Evolutionary conservation across 768 basidiomycete species (phyloP), one percentile per base, ranked within the genome.

Genomic region (Cystobasidiopsis lactophilus): DNA sequence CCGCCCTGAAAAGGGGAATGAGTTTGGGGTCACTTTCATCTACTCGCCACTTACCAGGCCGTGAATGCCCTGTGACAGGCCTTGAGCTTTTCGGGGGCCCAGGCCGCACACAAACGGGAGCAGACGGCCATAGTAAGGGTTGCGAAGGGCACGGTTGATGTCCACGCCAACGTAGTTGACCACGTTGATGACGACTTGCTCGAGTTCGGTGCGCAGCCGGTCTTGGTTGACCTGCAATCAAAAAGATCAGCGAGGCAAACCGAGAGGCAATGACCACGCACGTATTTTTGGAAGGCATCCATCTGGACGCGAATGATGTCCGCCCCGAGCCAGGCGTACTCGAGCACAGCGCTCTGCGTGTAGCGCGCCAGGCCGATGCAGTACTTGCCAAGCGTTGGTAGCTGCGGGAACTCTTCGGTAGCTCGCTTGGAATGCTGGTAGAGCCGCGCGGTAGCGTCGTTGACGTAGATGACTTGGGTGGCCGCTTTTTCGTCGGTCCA

Each of bases 151-250:
- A 29, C 81, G 80, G 65, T 98, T 96, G 70, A 98, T 82, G 65
- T 96, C 89, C 41, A 96, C 88, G 29, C 93, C 93, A 56, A 89
- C 79, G 62, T 77, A 78, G 67, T 89, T 95, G 52, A 83, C 80
- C 26, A 84, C 72, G 65, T 95, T 89, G 52, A 93, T 84, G 35
- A 98, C 69, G 26, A 76, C 79, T 38, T 84, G 78, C 65, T 98
- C 93, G 38, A 93, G 75, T 0, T 79, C 76, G 4, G 72, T 66
- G 45, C 85, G 66, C 14, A 95, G 69, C 64, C 91, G 93, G 60
- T 93, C 89, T 57, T 70, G 72, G 0, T 89, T 78, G 39, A 96
- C 73, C 86, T 95, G 54, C n/a, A 21, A 16, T 37, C 21, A 49
- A 19, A 33, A 27, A 18, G 37, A 40, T 26, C 29, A 24, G 16